These are phyloP conservation scores for Teunomyces lycoperdinae DNA, from an alignment of 805 yeast species.

Conservation along the genomic window DNA sequence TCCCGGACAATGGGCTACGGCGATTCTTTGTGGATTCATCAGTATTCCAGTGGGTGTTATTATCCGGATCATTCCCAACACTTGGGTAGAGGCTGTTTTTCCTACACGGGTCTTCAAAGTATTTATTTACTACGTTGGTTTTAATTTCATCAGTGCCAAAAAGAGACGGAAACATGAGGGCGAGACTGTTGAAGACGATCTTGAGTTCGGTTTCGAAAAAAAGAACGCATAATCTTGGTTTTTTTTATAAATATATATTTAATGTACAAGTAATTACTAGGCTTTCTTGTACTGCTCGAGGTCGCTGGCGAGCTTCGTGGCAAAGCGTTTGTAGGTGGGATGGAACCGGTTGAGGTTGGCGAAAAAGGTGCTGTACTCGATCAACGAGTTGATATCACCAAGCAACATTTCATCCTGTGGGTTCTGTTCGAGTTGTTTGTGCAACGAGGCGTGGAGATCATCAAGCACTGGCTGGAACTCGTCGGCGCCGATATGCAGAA, in stretches of 20 bases:
- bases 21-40: conserved; percentile 73
- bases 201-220: background rate
- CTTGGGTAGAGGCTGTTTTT: conserved; percentile 61
- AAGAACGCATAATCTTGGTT: background rate
- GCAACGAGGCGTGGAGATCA: conserved; percentile 45
- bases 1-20: conserved; percentile 85
- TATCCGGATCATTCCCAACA: conserved; percentile 81
- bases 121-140: conserved; percentile 36
- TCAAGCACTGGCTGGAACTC: conserved; percentile 15
- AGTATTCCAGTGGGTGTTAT: conserved; percentile 79
- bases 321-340: conserved; percentile 48
- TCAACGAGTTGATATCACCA: conserved; percentile 46
- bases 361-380: conserved; percentile 51
- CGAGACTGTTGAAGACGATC: conserved; percentile 12
- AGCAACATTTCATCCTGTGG: conserved; percentile 34
- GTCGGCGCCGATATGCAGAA: conserved; percentile 11
- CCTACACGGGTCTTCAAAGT: conserved; percentile 54
- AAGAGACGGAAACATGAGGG: conserved; percentile 14
- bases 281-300: background rate
- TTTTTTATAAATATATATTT: background rate
- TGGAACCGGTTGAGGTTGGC: conserved; percentile 50
- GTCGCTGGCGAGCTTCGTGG: conserved; percentile 42
- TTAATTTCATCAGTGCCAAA: conserved; percentile 31
- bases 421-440: conserved; percentile 26
- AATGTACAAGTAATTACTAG: background rate